Percentiles rank a stretch among this genome's conserved stretches.
Conservation (phyloP, 148 eudicot species). For the Amaranthus palmeri region DNA sequence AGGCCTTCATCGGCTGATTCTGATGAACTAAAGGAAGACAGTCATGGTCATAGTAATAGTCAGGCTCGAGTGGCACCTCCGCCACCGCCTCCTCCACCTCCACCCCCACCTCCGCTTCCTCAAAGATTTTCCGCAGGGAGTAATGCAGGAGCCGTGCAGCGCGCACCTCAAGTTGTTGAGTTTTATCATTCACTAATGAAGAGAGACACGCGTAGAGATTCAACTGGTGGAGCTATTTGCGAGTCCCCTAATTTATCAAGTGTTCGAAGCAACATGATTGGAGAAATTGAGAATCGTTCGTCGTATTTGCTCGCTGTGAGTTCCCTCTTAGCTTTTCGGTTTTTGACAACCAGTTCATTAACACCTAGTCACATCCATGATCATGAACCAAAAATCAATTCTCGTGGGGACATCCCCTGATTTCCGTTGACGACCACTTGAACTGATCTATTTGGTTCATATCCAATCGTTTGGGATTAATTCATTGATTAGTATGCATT, state of each 20-base stretch:
- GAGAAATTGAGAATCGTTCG: conserved; percentile 82
- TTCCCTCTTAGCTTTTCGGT: conserved; percentile 14
- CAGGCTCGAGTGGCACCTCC: conserved; percentile 46
- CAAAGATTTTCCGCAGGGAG: conserved; percentile 37
- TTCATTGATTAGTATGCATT: no score
- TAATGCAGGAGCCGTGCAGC: conserved; percentile 47
- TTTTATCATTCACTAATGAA: conserved; percentile 86
- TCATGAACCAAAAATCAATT: no score
- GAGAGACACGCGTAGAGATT: conserved; percentile 71
- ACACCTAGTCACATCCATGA: no score
- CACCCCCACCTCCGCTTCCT: conserved; percentile 72
- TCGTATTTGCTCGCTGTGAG: conserved; percentile 82
- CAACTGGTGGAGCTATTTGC: conserved; percentile 39
- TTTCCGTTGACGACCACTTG: no score
- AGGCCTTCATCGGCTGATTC: conserved; percentile 42
- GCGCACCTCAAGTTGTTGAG: conserved; percentile 88
- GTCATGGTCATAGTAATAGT: conserved; percentile 26
- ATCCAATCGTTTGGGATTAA: no score
- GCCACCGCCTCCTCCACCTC: conserved; percentile 59
- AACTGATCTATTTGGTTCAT: no score
- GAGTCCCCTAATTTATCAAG: conserved; percentile 51
- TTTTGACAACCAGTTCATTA: no score
- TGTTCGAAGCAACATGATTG: conserved; percentile 77
- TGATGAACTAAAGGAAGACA: conserved; percentile 26
- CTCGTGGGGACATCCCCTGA: no score